phyloP scores from a whole-genome alignment of 257 asterid genomes.

The Solanum piurae region DNA sequence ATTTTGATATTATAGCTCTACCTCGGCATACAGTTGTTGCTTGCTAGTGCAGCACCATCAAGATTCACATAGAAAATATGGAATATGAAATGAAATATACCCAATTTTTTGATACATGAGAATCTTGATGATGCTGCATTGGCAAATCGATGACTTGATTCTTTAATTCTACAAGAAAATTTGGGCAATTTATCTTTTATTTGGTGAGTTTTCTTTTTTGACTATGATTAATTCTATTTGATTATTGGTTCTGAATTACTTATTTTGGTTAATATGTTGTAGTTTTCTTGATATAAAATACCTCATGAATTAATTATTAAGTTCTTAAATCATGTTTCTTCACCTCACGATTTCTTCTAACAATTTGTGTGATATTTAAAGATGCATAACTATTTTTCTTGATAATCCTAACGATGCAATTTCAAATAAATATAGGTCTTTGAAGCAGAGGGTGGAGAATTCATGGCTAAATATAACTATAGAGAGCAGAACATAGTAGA shows the following conservation, averaged over 20 bases:
- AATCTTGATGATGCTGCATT: slow-evolving; percentile 48
- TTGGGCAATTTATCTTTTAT: background rate
- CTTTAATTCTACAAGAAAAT: background rate
- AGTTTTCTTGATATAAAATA: background rate
- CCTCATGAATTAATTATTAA: background rate
- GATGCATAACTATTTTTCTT: background rate
- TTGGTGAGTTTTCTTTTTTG: background rate
- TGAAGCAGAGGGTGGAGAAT: background rate
- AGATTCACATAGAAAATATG: slow-evolving; percentile 14
- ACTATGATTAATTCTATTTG: background rate
- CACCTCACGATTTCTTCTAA: background rate
- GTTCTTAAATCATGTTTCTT: background rate
- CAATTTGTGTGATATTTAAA: background rate
- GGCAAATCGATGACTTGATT: slow-evolving; percentile 9
- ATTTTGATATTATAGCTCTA: background rate
- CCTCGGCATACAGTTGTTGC: background rate
- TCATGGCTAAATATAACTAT: background rate
- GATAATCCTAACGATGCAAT: background rate
- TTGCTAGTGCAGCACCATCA: slow-evolving; percentile 26
- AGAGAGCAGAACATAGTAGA: background rate
- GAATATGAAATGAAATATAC: background rate
- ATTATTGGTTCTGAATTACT: background rate
- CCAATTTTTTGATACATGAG: background rate
- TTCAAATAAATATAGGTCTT: background rate
- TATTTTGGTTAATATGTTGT: background rate